A percentile compares a stretch with the other conserved stretches of the same genome.
These are phyloP conservation scores for Coffea humblotiana DNA, from an alignment of 305 asterid genomes.

Conservation along the genomic window DNA sequence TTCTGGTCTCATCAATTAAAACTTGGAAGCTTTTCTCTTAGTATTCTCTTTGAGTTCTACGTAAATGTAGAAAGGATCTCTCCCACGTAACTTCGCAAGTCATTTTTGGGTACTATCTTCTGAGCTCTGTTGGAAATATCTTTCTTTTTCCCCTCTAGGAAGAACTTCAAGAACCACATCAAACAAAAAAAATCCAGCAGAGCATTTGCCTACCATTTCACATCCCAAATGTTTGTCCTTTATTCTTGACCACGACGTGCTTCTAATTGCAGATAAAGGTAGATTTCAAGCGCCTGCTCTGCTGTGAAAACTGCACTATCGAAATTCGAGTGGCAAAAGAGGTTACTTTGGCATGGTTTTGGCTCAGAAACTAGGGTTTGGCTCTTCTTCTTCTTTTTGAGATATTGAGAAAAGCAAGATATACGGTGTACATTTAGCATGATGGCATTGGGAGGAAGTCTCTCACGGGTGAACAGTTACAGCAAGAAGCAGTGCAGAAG, in stretches of 20 bases:
- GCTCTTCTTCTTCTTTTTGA: neutral
- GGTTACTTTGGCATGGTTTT: neutral
- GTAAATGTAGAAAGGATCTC: no score
- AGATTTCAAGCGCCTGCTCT: neutral
- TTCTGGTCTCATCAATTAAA: no score
- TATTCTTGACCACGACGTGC: conserved; percentile 1
- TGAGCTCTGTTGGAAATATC: neutral
- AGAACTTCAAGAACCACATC: neutral
- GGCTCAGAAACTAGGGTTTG: neutral
- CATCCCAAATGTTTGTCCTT: neutral
- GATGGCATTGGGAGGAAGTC: conserved; percentile 35
- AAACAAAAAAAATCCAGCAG: neutral
- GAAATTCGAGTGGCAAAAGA: neutral
- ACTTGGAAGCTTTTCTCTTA: neutral
- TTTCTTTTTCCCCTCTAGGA: neutral
- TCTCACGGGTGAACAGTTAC: conserved; percentile 34
- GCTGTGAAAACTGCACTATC: neutral
- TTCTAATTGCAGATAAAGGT: neutral
- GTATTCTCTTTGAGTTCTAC: no score
- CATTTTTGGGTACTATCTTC: conserved; percentile 7
- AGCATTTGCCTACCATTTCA: neutral
- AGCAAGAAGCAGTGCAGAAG: conserved; percentile 52
- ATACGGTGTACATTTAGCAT: neutral
- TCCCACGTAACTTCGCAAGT: conserved; percentile 8
- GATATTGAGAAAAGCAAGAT: neutral